These are phyloP conservation scores for Sugiyamaella lignohabitans DNA, from an alignment of 805 yeast genomes.

Conservation along the genomic window DNA sequence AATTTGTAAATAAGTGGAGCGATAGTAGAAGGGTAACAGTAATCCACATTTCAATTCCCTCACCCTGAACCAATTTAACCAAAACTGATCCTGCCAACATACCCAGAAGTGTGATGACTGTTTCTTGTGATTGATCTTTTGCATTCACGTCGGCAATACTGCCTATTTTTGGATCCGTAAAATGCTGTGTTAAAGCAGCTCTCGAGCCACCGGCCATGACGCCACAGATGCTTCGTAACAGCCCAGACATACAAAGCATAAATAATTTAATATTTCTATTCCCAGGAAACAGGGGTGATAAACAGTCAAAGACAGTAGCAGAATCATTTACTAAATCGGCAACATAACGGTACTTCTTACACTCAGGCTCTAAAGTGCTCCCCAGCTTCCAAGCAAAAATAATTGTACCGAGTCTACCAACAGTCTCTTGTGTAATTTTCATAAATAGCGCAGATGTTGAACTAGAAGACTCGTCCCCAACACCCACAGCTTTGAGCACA, in stretches of 20 bases:
- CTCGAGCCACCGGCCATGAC: conserved; percentile 35
- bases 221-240: conserved; percentile 31
- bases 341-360: conserved; percentile 31
- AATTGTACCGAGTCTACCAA: conserved; percentile 34
- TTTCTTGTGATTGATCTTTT: conserved; percentile 34
- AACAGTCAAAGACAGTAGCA: conserved; percentile 31
- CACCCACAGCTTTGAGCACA: conserved; percentile 33
- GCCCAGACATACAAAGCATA: conserved; percentile 30
- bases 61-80: conserved; percentile 25
- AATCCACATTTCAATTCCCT: conserved; percentile 26
- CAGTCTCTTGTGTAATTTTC: conserved; percentile 32
- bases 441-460: conserved; percentile 34
- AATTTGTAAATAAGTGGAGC: conserved; percentile 31
- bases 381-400: conserved; percentile 33
- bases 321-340: conserved; percentile 33
- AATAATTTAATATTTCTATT: conserved; percentile 18
- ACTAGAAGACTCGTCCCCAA: conserved; percentile 32
- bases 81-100: conserved; percentile 32
- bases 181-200: conserved; percentile 34
- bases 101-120: conserved; percentile 32
- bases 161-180: conserved; percentile 31
- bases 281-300: conserved; percentile 29
- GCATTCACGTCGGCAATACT: conserved; percentile 34
- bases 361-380: conserved; percentile 31
- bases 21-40: conserved; percentile 23